Evolutionary conservation across 768 basidiomycete species (phyloP).

Genomic region (Rhodotorula taiwanensis): DNA sequence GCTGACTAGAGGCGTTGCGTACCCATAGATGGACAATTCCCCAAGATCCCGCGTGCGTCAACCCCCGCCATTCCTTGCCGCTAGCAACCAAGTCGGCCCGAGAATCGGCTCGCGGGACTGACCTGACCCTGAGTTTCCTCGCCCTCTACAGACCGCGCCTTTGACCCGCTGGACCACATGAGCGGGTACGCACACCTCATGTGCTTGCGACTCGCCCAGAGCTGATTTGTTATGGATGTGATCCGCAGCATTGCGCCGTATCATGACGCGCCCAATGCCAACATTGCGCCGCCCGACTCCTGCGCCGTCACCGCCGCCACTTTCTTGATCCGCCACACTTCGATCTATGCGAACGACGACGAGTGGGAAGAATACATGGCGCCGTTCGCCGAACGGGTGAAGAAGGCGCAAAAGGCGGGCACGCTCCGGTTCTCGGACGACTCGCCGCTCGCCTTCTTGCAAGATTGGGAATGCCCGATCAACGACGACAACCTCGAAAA

Average conservation of each 20-base stretch:
- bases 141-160: constrained; percentile 8
- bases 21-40: background rate
- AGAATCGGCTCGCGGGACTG: too few species aligned
- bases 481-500: constrained; percentile 45
- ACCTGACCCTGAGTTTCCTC: background rate
- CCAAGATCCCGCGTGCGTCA: constrained; percentile 25
- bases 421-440: background rate
- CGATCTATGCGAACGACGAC: constrained; percentile 47
- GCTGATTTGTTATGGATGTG: background rate
- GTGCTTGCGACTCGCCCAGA: background rate
- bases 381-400: constrained; percentile 45
- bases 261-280: constrained; percentile 23
- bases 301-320: constrained; percentile 44
- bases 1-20: too few species aligned
- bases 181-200: background rate
- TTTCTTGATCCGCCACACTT: constrained; percentile 46
- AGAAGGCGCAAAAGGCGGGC: constrained; percentile 11
- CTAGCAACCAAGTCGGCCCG: too few species aligned
- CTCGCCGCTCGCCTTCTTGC: constrained; percentile 43
- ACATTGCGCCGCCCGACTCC: constrained; percentile 40
- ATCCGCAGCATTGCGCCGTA: constrained; percentile 24
- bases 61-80: too few species aligned
- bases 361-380: constrained; percentile 46
- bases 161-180: constrained; percentile 26
- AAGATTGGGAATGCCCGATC: constrained; percentile 43